Evolutionary conservation across 108 stramenopile species (phyloP).

Genomic region (Aureococcus anophagefferens): DNA sequence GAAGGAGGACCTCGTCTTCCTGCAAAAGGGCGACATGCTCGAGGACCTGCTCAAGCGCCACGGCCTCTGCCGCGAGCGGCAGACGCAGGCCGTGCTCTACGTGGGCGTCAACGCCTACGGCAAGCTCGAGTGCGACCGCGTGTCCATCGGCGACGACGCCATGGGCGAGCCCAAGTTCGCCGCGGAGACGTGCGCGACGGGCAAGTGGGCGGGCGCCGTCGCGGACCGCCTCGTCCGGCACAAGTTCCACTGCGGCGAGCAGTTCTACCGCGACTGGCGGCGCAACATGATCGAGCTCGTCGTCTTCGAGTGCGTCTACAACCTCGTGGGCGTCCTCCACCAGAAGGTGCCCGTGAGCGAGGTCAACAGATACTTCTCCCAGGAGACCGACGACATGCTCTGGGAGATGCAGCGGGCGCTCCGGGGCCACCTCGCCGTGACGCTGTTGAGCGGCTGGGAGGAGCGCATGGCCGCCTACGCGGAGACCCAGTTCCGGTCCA

Average conservation of each 20-base stretch:
- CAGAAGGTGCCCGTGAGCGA: not conserved
- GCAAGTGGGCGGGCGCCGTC: not conserved
- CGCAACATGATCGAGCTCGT: not conserved
- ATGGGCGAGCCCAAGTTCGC: not conserved
- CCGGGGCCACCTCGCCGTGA: conserved; percentile 17
- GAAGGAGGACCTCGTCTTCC: not conserved
- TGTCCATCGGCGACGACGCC: not conserved
- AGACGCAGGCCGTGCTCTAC: not conserved
- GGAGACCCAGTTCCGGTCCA: not conserved
- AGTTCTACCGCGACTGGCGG: not conserved
- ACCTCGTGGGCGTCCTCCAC: not conserved
- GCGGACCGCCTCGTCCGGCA: not conserved
- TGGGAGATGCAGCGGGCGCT: conserved; percentile 24
- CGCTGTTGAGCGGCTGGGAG: conserved; percentile 10
- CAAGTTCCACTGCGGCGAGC: not conserved
- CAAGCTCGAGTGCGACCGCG: not conserved
- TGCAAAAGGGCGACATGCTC: not conserved
- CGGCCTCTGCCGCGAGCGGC: not conserved
- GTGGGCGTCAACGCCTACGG: not conserved
- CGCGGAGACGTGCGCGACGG: not conserved
- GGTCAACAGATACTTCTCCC: conserved; percentile 10
- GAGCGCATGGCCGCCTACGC: not conserved
- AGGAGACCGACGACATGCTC: conserved; percentile 19
- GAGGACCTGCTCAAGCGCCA: not conserved
- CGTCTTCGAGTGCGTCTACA: not conserved